Conservation (phyloP, 805 yeast species). For the Candida argentea region DNA sequence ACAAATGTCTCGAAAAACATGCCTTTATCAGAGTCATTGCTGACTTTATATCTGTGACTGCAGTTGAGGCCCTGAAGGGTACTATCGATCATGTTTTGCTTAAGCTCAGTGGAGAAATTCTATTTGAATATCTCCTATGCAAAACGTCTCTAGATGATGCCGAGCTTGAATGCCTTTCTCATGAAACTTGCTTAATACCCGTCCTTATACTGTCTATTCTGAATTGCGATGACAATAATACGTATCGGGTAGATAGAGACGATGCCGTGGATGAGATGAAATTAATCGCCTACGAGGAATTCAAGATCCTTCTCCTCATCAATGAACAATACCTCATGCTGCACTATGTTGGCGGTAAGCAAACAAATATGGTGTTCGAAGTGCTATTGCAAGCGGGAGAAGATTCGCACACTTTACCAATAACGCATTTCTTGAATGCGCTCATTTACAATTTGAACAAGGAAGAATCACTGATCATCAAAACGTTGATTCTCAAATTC, state of each 20-base stretch:
- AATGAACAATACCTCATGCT: conserved; percentile 85
- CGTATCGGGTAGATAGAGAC: conserved; percentile 24
- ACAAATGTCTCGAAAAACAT: conserved; percentile 42
- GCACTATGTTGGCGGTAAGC: conserved; percentile 18
- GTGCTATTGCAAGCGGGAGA: conserved; percentile 31
- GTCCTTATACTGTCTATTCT: conserved; percentile 21
- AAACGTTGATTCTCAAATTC: conserved; percentile 70
- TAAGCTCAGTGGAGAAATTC: conserved; percentile 29
- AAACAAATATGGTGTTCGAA: conserved; percentile 44
- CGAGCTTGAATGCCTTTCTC: conserved; percentile 22
- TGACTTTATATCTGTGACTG: conserved; percentile 20
- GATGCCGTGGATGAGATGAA: conserved; percentile 45
- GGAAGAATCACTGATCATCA: conserved; percentile 58
- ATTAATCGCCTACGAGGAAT: conserved; percentile 45
- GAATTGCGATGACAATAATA: conserved; percentile 22
- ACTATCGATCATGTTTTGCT: conserved; percentile 21
- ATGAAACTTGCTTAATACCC: conserved; percentile 17
- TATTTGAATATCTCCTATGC: conserved; percentile 31
- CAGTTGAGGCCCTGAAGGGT: conserved; percentile 9
- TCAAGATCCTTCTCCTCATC: conserved; percentile 60
- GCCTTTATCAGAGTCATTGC: conserved; percentile 39
- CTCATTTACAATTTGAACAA: conserved; percentile 57
- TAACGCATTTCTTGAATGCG: conserved; percentile 64
- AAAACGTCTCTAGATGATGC: conserved; percentile 22
- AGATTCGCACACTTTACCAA: conserved; percentile 12